phyloP scores from a whole-genome alignment of 2,329 filamentous ascomycete species.

The Diaporthe aspalathi region DNA sequence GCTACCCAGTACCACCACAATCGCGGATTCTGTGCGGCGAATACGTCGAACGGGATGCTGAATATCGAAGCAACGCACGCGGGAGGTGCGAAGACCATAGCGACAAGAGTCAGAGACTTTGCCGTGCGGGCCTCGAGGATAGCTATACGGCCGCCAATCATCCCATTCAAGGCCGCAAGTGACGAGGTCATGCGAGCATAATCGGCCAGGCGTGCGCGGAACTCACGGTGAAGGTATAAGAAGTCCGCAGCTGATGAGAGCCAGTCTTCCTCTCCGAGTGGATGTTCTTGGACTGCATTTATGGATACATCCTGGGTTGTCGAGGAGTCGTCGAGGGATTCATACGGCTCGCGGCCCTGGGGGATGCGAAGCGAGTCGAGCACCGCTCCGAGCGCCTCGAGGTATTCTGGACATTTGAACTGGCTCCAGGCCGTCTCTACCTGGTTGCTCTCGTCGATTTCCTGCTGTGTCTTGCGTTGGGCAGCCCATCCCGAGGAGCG shows the following conservation, averaged over 20 bases:
- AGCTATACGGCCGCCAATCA: conserved; percentile 34
- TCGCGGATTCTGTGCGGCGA: background rate
- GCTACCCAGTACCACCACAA: conserved; percentile 35
- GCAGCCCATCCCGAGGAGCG: conserved; percentile 33
- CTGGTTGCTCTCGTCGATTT: conserved; percentile 32
- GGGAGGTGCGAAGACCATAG: conserved; percentile 27
- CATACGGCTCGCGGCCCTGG: conserved; percentile 20
- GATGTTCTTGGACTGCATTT: no score
- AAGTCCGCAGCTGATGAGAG: conserved; percentile 9
- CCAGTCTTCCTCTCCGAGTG: background rate
- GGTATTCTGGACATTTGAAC: conserved; percentile 35
- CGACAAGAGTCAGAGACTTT: conserved; percentile 19
- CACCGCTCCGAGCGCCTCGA: conserved; percentile 25
- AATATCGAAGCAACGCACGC: conserved; percentile 35
- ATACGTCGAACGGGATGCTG: conserved; percentile 17
- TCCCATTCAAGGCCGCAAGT: conserved; percentile 42
- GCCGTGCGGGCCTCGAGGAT: conserved; percentile 34
- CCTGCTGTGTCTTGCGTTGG: conserved; percentile 20
- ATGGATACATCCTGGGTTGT: background rate
- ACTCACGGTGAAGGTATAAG: conserved; percentile 32
- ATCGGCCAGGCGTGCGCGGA: conserved; percentile 30
- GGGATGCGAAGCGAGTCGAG: conserved; percentile 28
- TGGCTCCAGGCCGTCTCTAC: conserved; percentile 36
- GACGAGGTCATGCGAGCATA: conserved; percentile 37
- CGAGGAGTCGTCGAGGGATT: background rate